These are phyloP conservation scores for Mycena rebaudengoi DNA, from an alignment of 768 basidiomycete genomes.

Conservation along the genomic window DNA sequence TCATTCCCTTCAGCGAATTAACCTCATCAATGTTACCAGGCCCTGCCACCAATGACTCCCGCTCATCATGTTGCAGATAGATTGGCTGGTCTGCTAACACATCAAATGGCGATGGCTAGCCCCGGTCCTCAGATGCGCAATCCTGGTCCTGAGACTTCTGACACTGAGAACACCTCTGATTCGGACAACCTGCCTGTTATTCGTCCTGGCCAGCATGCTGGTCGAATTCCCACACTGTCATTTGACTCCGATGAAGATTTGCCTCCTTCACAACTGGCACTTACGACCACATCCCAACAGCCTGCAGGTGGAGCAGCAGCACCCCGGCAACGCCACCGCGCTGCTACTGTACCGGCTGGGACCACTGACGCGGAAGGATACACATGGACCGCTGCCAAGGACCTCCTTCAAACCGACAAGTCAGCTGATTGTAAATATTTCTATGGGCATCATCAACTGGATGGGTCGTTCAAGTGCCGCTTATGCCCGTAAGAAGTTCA, in stretches of 20 bases:
- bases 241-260: neutral
- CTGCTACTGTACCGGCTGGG: neutral
- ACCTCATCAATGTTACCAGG: slow-evolving; percentile 1
- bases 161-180: neutral
- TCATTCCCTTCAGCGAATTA: neutral
- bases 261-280: neutral
- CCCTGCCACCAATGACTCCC: slow-evolving; percentile 1
- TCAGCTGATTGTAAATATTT: slow-evolving; percentile 3
- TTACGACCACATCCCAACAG: neutral
- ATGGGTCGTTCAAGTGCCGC: neutral
- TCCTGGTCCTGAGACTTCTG: neutral
- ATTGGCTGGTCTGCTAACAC: neutral
- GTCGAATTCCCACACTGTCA: neutral
- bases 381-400: neutral
- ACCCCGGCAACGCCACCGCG: neutral
- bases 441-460: neutral
- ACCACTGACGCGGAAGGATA: neutral
- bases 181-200: neutral
- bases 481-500: neutral
- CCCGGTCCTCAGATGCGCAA: slow-evolving; percentile 1
- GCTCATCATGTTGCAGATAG: neutral
- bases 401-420: neutral
- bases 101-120: slow-evolving; percentile 5
- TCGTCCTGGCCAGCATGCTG: neutral
- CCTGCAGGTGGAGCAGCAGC: neutral